Percentiles rank a stretch among this genome's conserved stretches.
Conservation (phyloP, 352 stramenopile species). For the Pythium myriotylum region DNA sequence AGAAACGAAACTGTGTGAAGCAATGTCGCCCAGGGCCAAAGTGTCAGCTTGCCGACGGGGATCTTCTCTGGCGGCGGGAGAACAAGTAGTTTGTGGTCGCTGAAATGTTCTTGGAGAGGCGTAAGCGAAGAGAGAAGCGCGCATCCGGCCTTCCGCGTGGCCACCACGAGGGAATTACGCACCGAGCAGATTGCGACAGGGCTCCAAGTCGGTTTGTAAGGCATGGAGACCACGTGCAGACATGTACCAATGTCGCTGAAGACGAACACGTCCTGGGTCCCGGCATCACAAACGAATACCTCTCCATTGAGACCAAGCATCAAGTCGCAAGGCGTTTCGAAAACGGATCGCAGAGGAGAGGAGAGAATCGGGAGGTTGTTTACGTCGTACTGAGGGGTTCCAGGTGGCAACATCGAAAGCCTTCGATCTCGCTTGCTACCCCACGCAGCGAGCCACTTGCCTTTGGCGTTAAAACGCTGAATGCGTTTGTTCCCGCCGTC, state of each 20-base stretch:
- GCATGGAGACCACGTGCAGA: constrained; percentile 35
- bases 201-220: constrained; percentile 23
- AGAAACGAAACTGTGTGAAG: constrained; percentile 40
- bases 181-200: constrained; percentile 27
- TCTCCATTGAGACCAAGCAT: constrained; percentile 35
- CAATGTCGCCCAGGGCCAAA: constrained; percentile 27
- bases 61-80: constrained; percentile 34
- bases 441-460: constrained; percentile 47
- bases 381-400: constrained; percentile 19
- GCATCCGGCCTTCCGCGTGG: neutral
- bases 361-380: constrained; percentile 14
- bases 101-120: neutral
- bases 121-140: neutral
- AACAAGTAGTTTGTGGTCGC: constrained; percentile 23
- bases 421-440: constrained; percentile 32
- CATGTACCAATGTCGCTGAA: constrained; percentile 49
- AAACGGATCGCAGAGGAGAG: constrained; percentile 28
- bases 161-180: constrained; percentile 18
- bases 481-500: constrained; percentile 66
- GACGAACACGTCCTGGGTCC: constrained; percentile 33
- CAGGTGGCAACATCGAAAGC: no score
- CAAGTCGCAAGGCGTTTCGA: constrained; percentile 34
- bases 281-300: constrained; percentile 48
- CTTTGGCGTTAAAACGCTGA: constrained; percentile 50
- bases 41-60: constrained; percentile 31